A percentile compares a stretch with the other conserved stretches of the same genome.
Evolutionary conservation across 2,329 filamentous ascomycete species (phyloP).

Genomic region (Tolypocladium ovalisporum): DNA sequence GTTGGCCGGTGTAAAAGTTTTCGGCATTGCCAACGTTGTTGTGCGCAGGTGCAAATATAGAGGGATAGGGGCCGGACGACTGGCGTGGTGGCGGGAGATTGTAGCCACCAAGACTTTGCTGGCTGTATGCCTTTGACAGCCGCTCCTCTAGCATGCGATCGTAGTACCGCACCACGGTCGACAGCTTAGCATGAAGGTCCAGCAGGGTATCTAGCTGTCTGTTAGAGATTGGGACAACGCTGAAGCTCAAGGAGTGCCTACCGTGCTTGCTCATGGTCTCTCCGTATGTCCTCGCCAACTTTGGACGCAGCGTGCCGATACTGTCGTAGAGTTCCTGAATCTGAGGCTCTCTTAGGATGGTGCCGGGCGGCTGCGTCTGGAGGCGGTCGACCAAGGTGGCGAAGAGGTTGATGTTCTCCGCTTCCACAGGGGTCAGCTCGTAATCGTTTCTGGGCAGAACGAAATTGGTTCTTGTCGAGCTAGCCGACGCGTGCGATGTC

Average conservation of each 20-base stretch:
- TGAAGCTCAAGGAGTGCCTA: conserved; percentile 27
- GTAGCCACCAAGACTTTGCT: conserved; percentile 62
- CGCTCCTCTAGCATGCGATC: conserved; percentile 96
- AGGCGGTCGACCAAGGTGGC: conserved; percentile 86
- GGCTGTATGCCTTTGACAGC: conserved; percentile 82
- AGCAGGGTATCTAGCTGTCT: conserved; percentile 64
- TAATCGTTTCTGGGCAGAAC: conserved; percentile 78
- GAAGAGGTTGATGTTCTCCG: conserved; percentile 96
- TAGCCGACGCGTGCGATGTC: conserved; percentile 33
- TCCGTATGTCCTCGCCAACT: conserved; percentile 88
- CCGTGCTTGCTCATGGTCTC: conserved; percentile 99
- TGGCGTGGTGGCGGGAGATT: conserved; percentile 40
- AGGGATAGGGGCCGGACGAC: conserved; percentile 57
- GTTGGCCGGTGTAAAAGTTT: conserved; percentile 69
- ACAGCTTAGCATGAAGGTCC: conserved; percentile 88
- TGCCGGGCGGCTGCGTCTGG: conserved; percentile 90
- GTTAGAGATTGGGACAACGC: conserved; percentile 6
- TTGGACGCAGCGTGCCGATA: conserved; percentile 85
- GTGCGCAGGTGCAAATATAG: conserved; percentile 45
- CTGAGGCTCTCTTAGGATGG: conserved; percentile 91
- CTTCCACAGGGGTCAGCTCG: conserved; percentile 84
- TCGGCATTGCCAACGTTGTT: conserved; percentile 49
- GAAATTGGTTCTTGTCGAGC: conserved; percentile 33
- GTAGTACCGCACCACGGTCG: conserved; percentile 93
- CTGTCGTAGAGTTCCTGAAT: conserved; percentile 98